Percentiles rank a stretch among this genome's conserved stretches.
Evolutionary conservation across 768 basidiomycete species (phyloP).

Genomic region (Suillus fuscotomentosus): DNA sequence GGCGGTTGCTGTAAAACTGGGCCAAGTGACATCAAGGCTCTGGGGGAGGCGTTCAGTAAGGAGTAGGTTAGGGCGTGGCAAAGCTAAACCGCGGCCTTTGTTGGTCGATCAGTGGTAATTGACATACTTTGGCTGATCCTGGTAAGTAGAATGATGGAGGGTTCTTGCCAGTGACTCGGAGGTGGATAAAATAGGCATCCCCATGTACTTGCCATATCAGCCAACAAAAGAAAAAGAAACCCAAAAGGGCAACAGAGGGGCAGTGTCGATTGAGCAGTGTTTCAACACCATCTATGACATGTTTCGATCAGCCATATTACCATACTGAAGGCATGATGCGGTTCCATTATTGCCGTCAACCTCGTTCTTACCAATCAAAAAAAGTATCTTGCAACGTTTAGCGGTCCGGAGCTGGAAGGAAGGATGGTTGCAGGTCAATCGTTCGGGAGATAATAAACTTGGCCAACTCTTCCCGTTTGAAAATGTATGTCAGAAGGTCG

Average conservation of each 20-base stretch:
- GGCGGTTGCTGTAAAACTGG: conserved; percentile 73
- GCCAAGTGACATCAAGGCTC: conserved; percentile 46
- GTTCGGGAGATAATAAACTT: not conserved
- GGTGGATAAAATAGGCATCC: not conserved
- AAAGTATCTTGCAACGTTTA: not conserved
- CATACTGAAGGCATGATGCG: not conserved
- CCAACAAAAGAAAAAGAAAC: not conserved
- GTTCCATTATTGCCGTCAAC: not conserved
- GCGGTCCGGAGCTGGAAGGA: not conserved
- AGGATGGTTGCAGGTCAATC: not conserved
- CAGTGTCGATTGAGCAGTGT: not conserved
- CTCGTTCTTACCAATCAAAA: not conserved
- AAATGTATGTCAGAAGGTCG: not conserved
- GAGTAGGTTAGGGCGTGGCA: not conserved
- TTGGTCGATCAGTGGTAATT: not conserved
- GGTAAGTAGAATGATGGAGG: not conserved
- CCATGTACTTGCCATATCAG: not conserved
- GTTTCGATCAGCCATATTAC: not conserved
- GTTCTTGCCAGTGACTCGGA: not conserved
- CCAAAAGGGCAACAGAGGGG: not conserved
- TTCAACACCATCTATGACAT: not conserved
- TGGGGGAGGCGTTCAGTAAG: conserved; percentile 6
- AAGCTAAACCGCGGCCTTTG: not conserved
- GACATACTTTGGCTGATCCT: not conserved
- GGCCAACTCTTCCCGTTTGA: not conserved